Evolutionary conservation across 331 rosid genomes (phyloP), one percentile per base, ranked within the genome.

Genomic region (Phaseolus coccineus): DNA sequence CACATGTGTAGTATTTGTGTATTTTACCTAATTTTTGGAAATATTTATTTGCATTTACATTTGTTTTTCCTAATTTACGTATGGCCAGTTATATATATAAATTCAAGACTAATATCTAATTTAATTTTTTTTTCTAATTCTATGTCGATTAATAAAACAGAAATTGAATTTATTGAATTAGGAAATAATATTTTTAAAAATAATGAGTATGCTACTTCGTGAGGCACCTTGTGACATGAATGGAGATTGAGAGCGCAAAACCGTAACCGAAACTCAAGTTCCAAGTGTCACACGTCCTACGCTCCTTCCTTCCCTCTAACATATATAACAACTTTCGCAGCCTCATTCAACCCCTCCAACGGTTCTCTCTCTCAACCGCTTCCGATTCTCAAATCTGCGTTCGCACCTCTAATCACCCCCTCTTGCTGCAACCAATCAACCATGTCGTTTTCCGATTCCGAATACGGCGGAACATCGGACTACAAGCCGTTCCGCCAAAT

Each of bases 371-470:
- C 81, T 62, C 71, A 56, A 67, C 75, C 40, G 40, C 52, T 70
- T 64, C 74, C 71, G 22, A 69, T 48, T 31, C 35, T 24, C 80
- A 51, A 68, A 37, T 70, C 69, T 44, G 35, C 55, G 1, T 57
- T 53, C 78, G 33, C 30, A 66, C 15, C 81, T 64, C 68, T 27
- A 59, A 86, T 84, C 68, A 3, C 63, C 65, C 61, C 44, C 71
- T 35, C 16, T 50, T 80, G 73, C 73, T 61, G 61, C 30, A 52
- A 81, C 28, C 80, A 67, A 79, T 27, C 81, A 68, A 83, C 79
- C 53, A 95, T 95, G 98, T 94, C 98, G 31, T 81, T 91, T 40
- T 94, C 98, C n/a, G 97, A 95, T 82, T 91, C 96, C 47, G 98
- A 93, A 51, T 59, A 71, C 37, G 87, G 91, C 72, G 82, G 90